phyloP scores from a whole-genome alignment of 441 rosid species.

The Erodium texanum region DNA sequence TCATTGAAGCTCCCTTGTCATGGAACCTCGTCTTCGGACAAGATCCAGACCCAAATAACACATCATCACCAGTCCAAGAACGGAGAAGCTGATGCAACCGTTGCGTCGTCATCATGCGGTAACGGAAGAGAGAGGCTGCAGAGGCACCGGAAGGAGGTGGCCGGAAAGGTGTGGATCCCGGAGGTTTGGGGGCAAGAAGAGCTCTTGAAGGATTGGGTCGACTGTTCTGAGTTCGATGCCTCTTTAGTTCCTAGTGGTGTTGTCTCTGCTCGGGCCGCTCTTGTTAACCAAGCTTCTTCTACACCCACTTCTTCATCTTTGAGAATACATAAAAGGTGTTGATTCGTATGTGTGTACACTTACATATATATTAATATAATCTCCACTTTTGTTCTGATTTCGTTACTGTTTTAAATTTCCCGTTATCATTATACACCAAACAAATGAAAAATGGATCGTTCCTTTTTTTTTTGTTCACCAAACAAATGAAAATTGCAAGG shows the following conservation, averaged over 20 bases:
- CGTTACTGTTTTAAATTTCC: too few species aligned
- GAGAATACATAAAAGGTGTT: neutral
- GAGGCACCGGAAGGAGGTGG: constrained; percentile 4
- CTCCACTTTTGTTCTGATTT: too few species aligned
- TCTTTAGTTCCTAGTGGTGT: neutral
- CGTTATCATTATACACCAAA: too few species aligned
- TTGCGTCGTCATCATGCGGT: neutral
- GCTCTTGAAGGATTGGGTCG: neutral
- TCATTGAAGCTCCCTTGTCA: too few species aligned
- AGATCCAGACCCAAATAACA: too few species aligned
- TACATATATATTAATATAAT: too few species aligned
- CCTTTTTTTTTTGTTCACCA: too few species aligned
- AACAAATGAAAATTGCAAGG: too few species aligned
- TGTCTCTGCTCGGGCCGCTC: neutral
- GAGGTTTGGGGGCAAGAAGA: neutral
- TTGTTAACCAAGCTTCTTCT: neutral
- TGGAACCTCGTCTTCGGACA: too few species aligned
- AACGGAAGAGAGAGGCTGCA: neutral
- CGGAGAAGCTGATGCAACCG: too few species aligned
- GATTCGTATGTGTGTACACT: neutral
- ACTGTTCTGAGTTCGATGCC: neutral
- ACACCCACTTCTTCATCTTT: neutral
- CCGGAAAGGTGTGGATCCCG: neutral
- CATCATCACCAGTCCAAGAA: too few species aligned
- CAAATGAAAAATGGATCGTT: too few species aligned